Percentiles rank a stretch among this genome's conserved stretches.
phyloP scores from a whole-genome alignment of 2,329 filamentous ascomycete species.

The Scedosporium aurantiacum region DNA sequence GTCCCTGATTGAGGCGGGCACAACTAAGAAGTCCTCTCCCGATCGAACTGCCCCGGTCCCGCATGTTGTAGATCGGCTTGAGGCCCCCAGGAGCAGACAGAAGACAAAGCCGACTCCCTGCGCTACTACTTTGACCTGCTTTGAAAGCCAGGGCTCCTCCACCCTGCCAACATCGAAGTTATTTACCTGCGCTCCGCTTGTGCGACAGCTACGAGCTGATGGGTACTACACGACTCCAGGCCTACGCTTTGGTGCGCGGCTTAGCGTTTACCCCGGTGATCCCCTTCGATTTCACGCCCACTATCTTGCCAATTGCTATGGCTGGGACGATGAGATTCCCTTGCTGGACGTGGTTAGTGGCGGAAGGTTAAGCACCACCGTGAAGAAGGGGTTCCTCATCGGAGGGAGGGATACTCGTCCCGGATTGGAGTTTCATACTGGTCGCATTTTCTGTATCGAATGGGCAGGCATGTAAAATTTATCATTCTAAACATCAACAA shows the following conservation, averaged over 20 bases:
- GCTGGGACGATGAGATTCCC: conserved; percentile 80
- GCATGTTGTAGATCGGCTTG: too few species aligned
- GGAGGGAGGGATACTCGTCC: conserved; percentile 49
- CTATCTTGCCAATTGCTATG: conserved; percentile 72
- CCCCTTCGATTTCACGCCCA: conserved; percentile 92
- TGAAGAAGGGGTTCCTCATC: conserved; percentile 90
- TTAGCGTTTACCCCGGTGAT: conserved; percentile 91
- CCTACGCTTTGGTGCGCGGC: conserved; percentile 86
- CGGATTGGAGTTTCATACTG: conserved; percentile 15
- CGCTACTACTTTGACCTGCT: background rate
- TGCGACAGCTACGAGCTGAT: background rate
- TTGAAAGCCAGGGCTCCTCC: background rate
- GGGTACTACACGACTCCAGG: conserved; percentile 81
- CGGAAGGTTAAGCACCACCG: conserved; percentile 79
- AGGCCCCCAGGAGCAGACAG: too few species aligned
- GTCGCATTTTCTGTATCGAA: conserved; percentile 76
- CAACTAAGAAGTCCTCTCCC: too few species aligned
- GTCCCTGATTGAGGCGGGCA: too few species aligned
- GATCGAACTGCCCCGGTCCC: too few species aligned
- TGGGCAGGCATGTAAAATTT: conserved; percentile 76
- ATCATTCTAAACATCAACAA: background rate
- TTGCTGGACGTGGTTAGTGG: conserved; percentile 78
- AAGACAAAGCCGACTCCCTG: background rate
- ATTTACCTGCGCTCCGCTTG: background rate
- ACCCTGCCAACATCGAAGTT: background rate